These are phyloP conservation scores for Acanthamoeba healyi DNA, from an alignment of 208 protist species.

Conservation along the genomic window DNA sequence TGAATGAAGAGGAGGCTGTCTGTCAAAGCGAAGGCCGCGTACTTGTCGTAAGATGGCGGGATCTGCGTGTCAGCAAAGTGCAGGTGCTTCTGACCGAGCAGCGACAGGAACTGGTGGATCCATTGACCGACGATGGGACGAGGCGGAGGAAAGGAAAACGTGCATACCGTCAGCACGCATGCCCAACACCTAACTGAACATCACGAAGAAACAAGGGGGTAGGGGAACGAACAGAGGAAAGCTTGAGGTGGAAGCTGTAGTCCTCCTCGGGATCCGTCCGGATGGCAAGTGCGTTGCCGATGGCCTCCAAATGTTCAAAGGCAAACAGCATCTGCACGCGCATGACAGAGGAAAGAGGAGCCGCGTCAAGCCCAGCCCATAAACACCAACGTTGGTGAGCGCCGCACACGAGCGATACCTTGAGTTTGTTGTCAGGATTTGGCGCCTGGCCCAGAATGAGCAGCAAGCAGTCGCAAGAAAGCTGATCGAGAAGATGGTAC, in stretches of 20 bases:
- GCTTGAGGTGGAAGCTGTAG: not conserved
- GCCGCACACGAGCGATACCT: not conserved
- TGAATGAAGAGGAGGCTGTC: not conserved
- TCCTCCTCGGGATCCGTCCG: not conserved
- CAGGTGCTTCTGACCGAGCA: no score
- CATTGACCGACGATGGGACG: no score
- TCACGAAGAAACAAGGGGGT: not conserved
- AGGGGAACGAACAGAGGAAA: not conserved
- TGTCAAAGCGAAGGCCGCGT: no score
- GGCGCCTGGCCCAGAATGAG: not conserved
- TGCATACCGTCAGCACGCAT: no score
- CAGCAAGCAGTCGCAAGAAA: not conserved
- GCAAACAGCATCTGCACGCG: not conserved
- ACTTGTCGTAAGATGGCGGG: no score
- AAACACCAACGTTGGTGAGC: no score
- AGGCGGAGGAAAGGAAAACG: no score
- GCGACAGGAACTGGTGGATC: no score
- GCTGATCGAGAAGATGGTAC: not conserved
- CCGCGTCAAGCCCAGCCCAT: not conserved
- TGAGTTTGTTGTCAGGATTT: not conserved
- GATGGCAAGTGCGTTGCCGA: not conserved
- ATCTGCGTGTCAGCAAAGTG: no score
- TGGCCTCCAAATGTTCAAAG: slow-evolving; percentile 16
- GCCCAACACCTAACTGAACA: no score
- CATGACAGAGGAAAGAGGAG: not conserved